These are phyloP conservation scores for Claviceps pazoutovae DNA, from an alignment of 2,329 filamentous ascomycete genomes.

Conservation along the genomic window DNA sequence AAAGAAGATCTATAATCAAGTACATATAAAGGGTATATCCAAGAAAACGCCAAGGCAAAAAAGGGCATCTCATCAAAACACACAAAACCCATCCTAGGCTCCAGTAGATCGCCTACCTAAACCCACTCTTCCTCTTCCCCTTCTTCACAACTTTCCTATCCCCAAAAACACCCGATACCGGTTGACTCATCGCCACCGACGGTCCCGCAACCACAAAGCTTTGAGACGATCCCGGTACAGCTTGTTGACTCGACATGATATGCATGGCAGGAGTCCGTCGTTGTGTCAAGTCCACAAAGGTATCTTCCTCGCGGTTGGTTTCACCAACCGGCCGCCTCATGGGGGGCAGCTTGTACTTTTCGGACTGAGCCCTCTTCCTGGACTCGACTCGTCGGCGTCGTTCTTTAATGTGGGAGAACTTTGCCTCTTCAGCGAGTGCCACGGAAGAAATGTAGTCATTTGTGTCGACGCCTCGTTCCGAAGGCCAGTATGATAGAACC, in stretches of 20 bases:
- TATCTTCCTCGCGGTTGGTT: slow-evolving; percentile 3
- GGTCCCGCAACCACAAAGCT: slow-evolving; percentile 15
- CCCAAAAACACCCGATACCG: slow-evolving; percentile 31
- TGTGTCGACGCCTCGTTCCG: slow-evolving; percentile 20
- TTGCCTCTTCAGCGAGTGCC: slow-evolving; percentile 20
- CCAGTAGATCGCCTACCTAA: slow-evolving; percentile 14
- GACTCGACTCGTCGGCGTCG: slow-evolving; percentile 20
- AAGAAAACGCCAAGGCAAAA: no score
- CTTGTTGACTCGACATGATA: slow-evolving; percentile 23
- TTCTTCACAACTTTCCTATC: slow-evolving; percentile 30
- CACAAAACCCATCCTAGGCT: no score
- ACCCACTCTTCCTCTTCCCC: slow-evolving; percentile 27
- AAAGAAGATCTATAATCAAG: no score
- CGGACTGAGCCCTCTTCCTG: slow-evolving; percentile 19
- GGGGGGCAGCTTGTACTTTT: slow-evolving; percentile 20
- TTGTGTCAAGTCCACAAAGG: slow-evolving; percentile 6
- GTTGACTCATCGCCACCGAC: slow-evolving; percentile 31
- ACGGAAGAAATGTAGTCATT: slow-evolving; percentile 26
- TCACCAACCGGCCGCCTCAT: slow-evolving; percentile 12
- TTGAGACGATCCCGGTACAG: slow-evolving; percentile 20
- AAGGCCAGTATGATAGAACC: slow-evolving; percentile 26
- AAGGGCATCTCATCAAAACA: no score
- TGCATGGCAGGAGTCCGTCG: slow-evolving; percentile 11
- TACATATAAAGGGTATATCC: no score
- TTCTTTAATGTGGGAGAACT: slow-evolving; percentile 21